These are phyloP conservation scores for Oxyria digyna DNA, from an alignment of 148 eudicot species.

Conservation along the genomic window DNA sequence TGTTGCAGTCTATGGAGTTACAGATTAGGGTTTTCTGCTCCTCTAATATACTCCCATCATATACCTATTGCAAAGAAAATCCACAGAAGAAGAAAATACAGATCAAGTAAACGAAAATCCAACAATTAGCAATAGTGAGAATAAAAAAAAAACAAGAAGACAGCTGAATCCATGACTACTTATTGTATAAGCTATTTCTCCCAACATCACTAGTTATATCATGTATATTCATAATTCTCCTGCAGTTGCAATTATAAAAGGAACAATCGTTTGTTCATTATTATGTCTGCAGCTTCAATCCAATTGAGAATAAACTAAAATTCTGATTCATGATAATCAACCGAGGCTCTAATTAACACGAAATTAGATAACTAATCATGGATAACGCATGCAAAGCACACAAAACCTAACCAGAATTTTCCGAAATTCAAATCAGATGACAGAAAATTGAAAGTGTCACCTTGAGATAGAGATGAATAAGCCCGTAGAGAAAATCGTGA, in stretches of 20 bases:
- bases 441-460: constrained; percentile 14
- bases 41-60: constrained; percentile 35
- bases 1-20: constrained; percentile 60
- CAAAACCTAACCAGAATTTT: background rate
- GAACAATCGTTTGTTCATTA: too few species aligned
- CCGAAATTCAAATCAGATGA: background rate
- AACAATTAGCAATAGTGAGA: background rate
- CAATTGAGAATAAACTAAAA: background rate
- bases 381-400: background rate
- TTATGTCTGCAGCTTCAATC: too few species aligned
- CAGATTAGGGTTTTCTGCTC: constrained; percentile 46
- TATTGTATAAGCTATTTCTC: too few species aligned
- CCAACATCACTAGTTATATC: too few species aligned
- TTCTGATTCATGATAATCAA: background rate
- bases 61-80: constrained; percentile 24
- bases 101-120: too few species aligned
- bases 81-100: too few species aligned
- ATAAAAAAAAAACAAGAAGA: too few species aligned
- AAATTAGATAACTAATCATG: background rate
- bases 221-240: too few species aligned
- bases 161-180: too few species aligned
- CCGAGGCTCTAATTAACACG: background rate
- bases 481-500: constrained; percentile 48
- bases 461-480: constrained; percentile 60
- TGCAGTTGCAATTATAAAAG: too few species aligned